A percentile compares a stretch with the other conserved stretches of the same genome.
These are phyloP conservation scores for Spinellus fusiger DNA, from an alignment of 192 early-diverging fungal genomes.

Conservation along the genomic window DNA sequence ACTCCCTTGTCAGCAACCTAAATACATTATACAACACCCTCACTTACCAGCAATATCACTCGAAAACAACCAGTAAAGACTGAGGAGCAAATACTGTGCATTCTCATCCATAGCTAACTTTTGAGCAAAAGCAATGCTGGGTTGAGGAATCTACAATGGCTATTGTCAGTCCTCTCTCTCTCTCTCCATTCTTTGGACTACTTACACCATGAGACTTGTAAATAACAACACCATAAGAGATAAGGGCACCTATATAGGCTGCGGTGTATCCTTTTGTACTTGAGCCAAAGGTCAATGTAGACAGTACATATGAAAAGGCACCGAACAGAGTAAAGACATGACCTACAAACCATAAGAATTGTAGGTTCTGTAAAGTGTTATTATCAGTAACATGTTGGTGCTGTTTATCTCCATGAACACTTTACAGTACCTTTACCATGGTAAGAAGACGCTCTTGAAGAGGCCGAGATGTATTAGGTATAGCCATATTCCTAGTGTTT, in stretches of 20 bases:
- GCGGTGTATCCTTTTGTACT: constrained; percentile 43
- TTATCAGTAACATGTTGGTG: neutral
- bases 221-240: constrained; percentile 71
- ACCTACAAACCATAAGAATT: constrained; percentile 48
- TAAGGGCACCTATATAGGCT: constrained; percentile 60
- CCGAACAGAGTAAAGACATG: constrained; percentile 38
- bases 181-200: constrained; percentile 7
- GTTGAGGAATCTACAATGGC: constrained; percentile 49
- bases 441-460: neutral
- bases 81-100: constrained; percentile 66
- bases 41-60: constrained; percentile 57
- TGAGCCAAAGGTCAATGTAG: constrained; percentile 35
- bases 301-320: constrained; percentile 31
- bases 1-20: neutral
- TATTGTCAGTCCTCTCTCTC: neutral
- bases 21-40: neutral
- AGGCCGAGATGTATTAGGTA: neutral
- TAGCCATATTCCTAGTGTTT: no score
- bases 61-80: constrained; percentile 59
- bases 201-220: constrained; percentile 73
- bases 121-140: constrained; percentile 48
- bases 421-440: neutral
- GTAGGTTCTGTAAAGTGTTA: constrained; percentile 29
- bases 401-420: neutral
- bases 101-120: constrained; percentile 69